Evolutionary conservation across 495 filamentous ascomycete genomes (phyloP).

Genomic region (Diplogelasinospora grovesii): DNA sequence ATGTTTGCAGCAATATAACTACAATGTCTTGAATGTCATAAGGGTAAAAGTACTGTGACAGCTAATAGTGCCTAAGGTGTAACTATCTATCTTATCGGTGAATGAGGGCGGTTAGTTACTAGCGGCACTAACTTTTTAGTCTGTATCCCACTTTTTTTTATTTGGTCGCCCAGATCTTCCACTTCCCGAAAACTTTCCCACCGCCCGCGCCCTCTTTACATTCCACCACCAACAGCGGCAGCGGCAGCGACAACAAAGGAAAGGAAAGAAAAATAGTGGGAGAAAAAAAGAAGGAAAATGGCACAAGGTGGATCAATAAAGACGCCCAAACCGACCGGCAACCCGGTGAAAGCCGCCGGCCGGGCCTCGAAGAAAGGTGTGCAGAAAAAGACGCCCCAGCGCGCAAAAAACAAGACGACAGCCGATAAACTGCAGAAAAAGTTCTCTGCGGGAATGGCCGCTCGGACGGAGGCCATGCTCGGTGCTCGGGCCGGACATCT

Average conservation of each 20-base stretch:
- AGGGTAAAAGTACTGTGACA: too few species aligned
- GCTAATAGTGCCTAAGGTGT: too few species aligned
- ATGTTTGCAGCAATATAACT: too few species aligned
- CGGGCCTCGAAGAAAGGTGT: conserved; percentile 13
- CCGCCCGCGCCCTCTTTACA: too few species aligned
- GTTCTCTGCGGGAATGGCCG: conserved; percentile 34
- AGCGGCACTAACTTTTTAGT: too few species aligned
- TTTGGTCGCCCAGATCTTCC: too few species aligned
- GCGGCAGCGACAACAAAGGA: neutral
- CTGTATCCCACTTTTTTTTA: too few species aligned
- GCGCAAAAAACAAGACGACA: conserved; percentile 32
- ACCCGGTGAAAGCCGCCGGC: conserved; percentile 17
- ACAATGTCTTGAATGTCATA: too few species aligned
- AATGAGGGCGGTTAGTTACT: too few species aligned
- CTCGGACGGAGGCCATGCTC: conserved; percentile 40
- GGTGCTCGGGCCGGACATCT: conserved; percentile 42
- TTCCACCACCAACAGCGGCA: too few species aligned
- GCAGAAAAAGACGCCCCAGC: conserved; percentile 27
- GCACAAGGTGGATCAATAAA: conserved; percentile 42
- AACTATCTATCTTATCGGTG: too few species aligned
- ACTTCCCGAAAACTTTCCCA: too few species aligned
- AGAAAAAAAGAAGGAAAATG: conserved; percentile 23
- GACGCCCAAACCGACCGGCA: conserved; percentile 17
- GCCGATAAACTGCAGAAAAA: conserved; percentile 39
- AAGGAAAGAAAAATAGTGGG: neutral